Base-by-base conservation (phyloP, 805 yeast species). In the Myxozyma geophila region DNA sequence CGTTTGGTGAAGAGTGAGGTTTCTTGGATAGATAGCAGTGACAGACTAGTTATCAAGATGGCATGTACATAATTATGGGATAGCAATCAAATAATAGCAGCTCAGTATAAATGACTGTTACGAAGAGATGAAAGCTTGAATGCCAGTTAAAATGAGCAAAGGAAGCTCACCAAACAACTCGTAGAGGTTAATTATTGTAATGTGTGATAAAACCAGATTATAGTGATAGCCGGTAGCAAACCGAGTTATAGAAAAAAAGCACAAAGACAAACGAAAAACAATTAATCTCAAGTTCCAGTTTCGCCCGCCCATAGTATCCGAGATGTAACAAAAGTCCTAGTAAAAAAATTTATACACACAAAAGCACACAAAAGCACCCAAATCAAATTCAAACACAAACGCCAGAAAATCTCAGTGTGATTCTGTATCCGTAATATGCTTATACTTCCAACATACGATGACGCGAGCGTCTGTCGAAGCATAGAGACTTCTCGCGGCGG, bases 401-500 rank as follows among this genome's bases (percentile, higher is more conserved):
- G 8, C 40, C 19, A 10, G 2, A 15, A 54, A 28, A 28, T 28
- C 28, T 28, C 28, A 28, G 28, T 5, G 28, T 28, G 5, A 28
- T 28, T 5, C 28, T 28, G 28, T 9, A 21, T 2, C 15, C 39
- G 43, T 39, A 39, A 43, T 35, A 9, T 7, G 17, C 35, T 52
- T 19, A 39, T 3, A 44, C 40, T 28, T 19, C 44, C 50, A 39
- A 7, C 33, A 60, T 47, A 19, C 62, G 62, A 13, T 48, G 51
- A 13, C 66, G 61, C 17, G 66, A 62, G 23, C 58, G 58, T 21
- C 55, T 44, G 37, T 58, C 59, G 39, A 41, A 28, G 23, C 15
- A 8, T 15, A 58, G 23, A 19, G 66, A 41, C 35, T 47, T 41
- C 53, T 58, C 62, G 37, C 66, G 59, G n/a, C 56, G 62, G 28